phyloP scores from a whole-genome alignment of 2,329 filamentous ascomycete species.

The Ophioceras dolichostomum region DNA sequence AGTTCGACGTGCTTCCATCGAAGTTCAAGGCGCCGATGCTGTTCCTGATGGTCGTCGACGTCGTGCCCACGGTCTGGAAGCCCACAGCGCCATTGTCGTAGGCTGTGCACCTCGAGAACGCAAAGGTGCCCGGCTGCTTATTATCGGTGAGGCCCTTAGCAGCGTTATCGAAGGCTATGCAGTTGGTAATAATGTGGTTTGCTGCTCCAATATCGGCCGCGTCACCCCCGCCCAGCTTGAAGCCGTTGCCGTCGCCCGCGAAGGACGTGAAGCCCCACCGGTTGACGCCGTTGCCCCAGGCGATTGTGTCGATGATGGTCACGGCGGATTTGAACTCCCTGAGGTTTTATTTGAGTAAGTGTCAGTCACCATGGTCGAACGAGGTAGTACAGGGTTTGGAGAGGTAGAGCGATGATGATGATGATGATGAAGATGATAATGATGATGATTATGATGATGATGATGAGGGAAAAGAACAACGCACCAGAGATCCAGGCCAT shows the following conservation, averaged over 20 bases:
- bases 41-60: conserved; percentile 19
- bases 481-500: conserved; percentile 21
- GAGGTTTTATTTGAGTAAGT: too few species aligned
- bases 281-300: conserved; percentile 34
- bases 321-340: conserved; percentile 24
- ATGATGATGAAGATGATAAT: too few species aligned
- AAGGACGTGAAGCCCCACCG: conserved; percentile 29
- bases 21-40: conserved; percentile 25
- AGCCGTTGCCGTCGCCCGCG: conserved; percentile 32
- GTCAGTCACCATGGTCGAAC: too few species aligned
- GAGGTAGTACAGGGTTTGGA: too few species aligned
- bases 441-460: too few species aligned
- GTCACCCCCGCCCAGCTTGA: conserved; percentile 29
- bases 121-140: conserved; percentile 25
- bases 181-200: conserved; percentile 29
- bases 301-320: conserved; percentile 28
- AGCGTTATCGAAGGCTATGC: conserved; percentile 28
- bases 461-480: conserved; percentile 3
- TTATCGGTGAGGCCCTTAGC: conserved; percentile 35
- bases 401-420: too few species aligned
- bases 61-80: conserved; percentile 20
- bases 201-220: conserved; percentile 22
- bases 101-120: conserved; percentile 28
- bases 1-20: conserved; percentile 7
- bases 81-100: conserved; percentile 30